Evolutionary conservation across 2,329 filamentous ascomycete genomes (phyloP), one percentile per base, ranked within the genome.

Genomic region (Chrysosphaeria jannelii): DNA sequence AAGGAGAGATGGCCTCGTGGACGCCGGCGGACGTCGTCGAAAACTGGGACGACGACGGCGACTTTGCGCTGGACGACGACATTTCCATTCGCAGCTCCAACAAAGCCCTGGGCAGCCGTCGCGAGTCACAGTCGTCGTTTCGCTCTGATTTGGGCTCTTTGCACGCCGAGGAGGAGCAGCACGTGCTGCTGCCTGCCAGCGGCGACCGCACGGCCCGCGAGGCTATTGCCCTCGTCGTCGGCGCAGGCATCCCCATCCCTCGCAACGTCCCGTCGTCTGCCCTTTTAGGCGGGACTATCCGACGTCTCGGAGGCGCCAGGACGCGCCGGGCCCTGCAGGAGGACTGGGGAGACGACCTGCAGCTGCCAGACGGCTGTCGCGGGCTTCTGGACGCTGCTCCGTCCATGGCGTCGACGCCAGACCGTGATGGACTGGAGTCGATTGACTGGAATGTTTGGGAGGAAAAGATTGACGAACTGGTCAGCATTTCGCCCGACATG

Each of bases 241-340:
- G 65, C 39, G 79, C 78, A 13, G 85, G 85, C 33, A 90, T 97
- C 31, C 81, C 85, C 5, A 62, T 93, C 26, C 85, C 85, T 14
- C 52, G 61, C 24, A 79, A 79, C 39, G 64, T 93, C 15, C 78
- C 81, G 2, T 63, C 72, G 14, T 90, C 81, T 11, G 85, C 85
- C 14, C 51, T 97, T 20, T 60, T 85, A 40, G 81, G 81, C 25
- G 85, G 85, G 24, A 81, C 78, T 7, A 93, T 93, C 39, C 89
- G 88, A 47, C 58, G 79, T 34, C 53, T 93, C 16, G 79, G 79
- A 23, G 64, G 63, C 28, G 58, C 62, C 33, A 76, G 68, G 36
- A 53, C 70, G 11, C 67, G 64, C 36, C 69, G 61, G 36, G 62
- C 67, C 19, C 60, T 74, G 28, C 63, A 72, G 31, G 70, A 78